Evolutionary conservation across 257 asterid genomes (phyloP).

Genomic region (Solanum phureja): DNA sequence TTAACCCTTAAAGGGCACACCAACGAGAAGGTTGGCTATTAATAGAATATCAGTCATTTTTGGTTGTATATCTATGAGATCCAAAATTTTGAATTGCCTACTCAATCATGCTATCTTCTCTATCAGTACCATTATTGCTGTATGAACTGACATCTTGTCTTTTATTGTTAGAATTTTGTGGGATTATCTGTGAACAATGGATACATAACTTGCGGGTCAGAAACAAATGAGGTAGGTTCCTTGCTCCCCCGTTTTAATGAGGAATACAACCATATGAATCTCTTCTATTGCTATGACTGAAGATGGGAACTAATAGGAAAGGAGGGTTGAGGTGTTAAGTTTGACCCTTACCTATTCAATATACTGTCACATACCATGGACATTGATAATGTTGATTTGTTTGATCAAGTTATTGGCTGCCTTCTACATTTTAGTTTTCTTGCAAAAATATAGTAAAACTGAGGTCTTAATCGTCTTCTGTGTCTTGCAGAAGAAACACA

Average conservation of each 20-base stretch:
- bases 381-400: background rate
- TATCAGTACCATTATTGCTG: background rate
- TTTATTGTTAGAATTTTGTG: slow-evolving; percentile 75
- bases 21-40: slow-evolving; percentile 74
- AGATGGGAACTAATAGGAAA: background rate
- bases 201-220: slow-evolving; percentile 89
- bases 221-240: slow-evolving; percentile 74
- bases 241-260: background rate
- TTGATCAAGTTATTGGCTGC: background rate
- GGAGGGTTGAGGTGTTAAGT: background rate
- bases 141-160: background rate
- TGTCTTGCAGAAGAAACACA: background rate
- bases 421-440: background rate
- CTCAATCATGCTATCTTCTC: background rate
- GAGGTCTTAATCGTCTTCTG: background rate
- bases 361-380: background rate
- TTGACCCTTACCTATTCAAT: background rate
- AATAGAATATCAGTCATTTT: background rate
- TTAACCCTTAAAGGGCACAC: slow-evolving; percentile 83
- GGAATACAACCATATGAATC: background rate
- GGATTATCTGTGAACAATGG: slow-evolving; percentile 89
- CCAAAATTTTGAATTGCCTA: background rate
- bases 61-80: background rate
- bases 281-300: background rate
- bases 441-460: background rate